Evolutionary conservation across 2,329 filamentous ascomycete species (phyloP).

Genomic region (Beauveria sp.): DNA sequence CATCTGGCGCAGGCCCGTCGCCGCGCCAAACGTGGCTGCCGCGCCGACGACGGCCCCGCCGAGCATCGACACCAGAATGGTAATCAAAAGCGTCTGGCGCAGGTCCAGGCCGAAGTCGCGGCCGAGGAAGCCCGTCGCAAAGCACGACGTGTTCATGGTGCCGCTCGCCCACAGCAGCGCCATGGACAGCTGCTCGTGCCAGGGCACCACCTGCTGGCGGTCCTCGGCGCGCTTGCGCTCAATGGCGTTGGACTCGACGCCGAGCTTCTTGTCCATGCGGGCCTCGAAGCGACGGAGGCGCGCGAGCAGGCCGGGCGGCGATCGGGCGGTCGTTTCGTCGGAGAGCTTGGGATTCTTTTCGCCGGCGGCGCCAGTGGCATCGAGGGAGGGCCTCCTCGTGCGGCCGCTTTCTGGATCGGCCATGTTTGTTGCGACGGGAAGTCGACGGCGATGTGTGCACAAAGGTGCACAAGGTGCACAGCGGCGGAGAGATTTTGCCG

Average conservation of each 20-base stretch:
- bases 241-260: constrained; percentile 40
- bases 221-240: constrained; percentile 38
- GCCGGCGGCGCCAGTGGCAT: neutral
- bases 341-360: neutral
- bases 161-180: constrained; percentile 43
- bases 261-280: constrained; percentile 36
- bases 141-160: constrained; percentile 44
- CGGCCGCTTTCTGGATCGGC: neutral
- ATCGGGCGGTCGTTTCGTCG: constrained; percentile 2
- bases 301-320: constrained; percentile 22
- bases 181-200: constrained; percentile 38
- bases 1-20: constrained; percentile 42
- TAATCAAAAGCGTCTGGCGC: constrained; percentile 34
- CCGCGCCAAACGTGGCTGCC: constrained; percentile 42
- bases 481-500: neutral
- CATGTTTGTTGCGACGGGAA: neutral
- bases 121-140: constrained; percentile 43
- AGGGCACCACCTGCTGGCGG: constrained; percentile 19
- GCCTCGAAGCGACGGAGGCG: constrained; percentile 33
- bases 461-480: neutral
- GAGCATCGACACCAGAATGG: constrained; percentile 37
- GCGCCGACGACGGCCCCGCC: constrained; percentile 28
- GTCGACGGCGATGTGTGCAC: neutral
- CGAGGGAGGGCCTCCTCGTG: neutral
- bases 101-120: constrained; percentile 40